Evolutionary conservation across 2,329 filamentous ascomycete genomes (phyloP), one percentile per base, ranked within the genome.

Genomic region (Cadophora luteo-olivacea): DNA sequence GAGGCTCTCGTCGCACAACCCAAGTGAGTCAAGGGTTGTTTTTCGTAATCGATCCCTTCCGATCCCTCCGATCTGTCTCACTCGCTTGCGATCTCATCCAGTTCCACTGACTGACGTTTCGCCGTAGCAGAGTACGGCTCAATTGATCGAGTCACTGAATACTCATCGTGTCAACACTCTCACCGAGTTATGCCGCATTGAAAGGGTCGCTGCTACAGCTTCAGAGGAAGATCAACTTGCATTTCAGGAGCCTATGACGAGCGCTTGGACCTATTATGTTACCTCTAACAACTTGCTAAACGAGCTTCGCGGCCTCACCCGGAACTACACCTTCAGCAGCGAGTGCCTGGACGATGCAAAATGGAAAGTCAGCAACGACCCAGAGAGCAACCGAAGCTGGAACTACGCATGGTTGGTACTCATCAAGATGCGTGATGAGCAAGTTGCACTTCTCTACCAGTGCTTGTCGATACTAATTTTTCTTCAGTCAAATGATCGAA

Each of bases 351-450:
- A 86, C 61, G 89, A 92, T 75, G 91, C 91, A 0, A 89, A 90
- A 74, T 79, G 81, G 66, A 82, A 89, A 25, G 91, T 93, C 2
- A 83, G 85, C 65, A 82, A 80, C 33, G 91, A 93, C 70, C 89
- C 89, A 0, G 81, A 84, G 22, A 91, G 88, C 71, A 89, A 88
- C 73, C 84, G 88, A 29, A 92, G 90, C 76, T 93, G 91, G 91
- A 94, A 93, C 76, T 83, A 91, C 73, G 91, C 89, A 52, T 93
- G 91, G 91, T 80, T 93, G 57, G 88, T 91, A 38, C 80, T 93
- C 11, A 81, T 81, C 52, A 92, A 92, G 78, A 88, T 92, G 62
- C 82, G 84, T 25, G 85, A 87, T 66, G 88, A 90, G 89, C 90
- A 81, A 78, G 86, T 82, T 29, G 45, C 38, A 25, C 22, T 25